Conservation (phyloP, 805 yeast species). For the Candida incommunis region DNA sequence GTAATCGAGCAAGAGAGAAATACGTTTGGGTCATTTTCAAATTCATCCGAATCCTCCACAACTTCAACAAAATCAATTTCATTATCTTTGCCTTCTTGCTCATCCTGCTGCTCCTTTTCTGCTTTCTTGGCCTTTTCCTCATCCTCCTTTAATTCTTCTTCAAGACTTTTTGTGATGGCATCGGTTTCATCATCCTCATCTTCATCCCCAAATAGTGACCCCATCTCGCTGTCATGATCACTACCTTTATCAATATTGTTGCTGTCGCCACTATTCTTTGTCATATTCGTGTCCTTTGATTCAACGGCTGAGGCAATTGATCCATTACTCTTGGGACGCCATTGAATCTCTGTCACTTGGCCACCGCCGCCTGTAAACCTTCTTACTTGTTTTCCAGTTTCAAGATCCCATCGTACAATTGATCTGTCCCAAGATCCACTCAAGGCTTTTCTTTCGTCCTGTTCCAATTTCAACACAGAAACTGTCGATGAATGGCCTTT, state of each 20-base stretch:
- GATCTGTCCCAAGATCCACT: constrained; percentile 88
- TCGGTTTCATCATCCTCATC: constrained; percentile 33
- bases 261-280: constrained; percentile 10
- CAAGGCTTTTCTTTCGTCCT: constrained; percentile 45
- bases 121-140: constrained; percentile 2
- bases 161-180: constrained; percentile 25
- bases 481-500: constrained; percentile 60
- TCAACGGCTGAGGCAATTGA: constrained; percentile 7
- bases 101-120: constrained; percentile 6
- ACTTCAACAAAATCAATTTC: background rate
- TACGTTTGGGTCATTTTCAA: constrained; percentile 16
- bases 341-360: constrained; percentile 64
- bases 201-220: constrained; percentile 39
- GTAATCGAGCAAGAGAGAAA: constrained; percentile 74
- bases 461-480: constrained; percentile 51
- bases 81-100: constrained; percentile 4
- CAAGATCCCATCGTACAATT: constrained; percentile 72
- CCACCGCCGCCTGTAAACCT: constrained; percentile 49
- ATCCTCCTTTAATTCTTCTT: constrained; percentile 24
- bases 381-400: constrained; percentile 44
- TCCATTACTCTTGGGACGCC: constrained; percentile 25
- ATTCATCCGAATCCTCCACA: background rate
- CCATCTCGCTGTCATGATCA: constrained; percentile 24
- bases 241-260: constrained; percentile 7
- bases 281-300: constrained; percentile 11